These are phyloP conservation scores for Rubroshorea leprosula DNA, from an alignment of 345 rosid genomes.

Conservation along the genomic window DNA sequence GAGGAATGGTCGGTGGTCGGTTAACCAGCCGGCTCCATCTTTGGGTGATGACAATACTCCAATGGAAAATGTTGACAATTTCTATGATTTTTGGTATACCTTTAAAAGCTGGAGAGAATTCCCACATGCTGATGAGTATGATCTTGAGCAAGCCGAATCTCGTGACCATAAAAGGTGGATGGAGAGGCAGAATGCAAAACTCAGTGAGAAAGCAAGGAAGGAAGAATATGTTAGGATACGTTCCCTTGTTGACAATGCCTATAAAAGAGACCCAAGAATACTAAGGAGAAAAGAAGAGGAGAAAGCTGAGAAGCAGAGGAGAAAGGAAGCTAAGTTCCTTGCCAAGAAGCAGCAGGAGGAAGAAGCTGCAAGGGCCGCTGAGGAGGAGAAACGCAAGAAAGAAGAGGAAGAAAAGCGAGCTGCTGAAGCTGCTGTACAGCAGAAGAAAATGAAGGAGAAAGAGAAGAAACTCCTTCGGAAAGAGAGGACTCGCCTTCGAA, in stretches of 20 bases:
- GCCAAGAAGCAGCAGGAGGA: constrained; percentile 88
- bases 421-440: constrained; percentile 74
- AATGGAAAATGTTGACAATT: constrained; percentile 66
- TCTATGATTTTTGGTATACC: constrained; percentile 84
- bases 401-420: constrained; percentile 79
- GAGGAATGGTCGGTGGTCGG: constrained; percentile 98
- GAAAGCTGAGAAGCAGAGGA: constrained; percentile 86
- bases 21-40: constrained; percentile 64
- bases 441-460: constrained; percentile 80
- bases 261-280: constrained; percentile 85
- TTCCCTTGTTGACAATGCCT: constrained; percentile 86
- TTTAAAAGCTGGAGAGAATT: constrained; percentile 99
- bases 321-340: constrained; percentile 69
- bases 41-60: constrained; percentile 68
- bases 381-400: constrained; percentile 68
- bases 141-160: constrained; percentile 90
- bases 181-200: constrained; percentile 96
- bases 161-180: constrained; percentile 99
- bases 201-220: constrained; percentile 79
- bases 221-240: constrained; percentile 89
- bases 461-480: constrained; percentile 91
- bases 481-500: constrained; percentile 81
- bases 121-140: constrained; percentile 94
- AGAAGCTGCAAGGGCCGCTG: constrained; percentile 77
- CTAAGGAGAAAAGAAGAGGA: constrained; percentile 75